Evolutionary conservation across 306 rosid genomes (phyloP), one percentile per base, ranked within the genome.

Genomic region (Cercis canadensis): DNA sequence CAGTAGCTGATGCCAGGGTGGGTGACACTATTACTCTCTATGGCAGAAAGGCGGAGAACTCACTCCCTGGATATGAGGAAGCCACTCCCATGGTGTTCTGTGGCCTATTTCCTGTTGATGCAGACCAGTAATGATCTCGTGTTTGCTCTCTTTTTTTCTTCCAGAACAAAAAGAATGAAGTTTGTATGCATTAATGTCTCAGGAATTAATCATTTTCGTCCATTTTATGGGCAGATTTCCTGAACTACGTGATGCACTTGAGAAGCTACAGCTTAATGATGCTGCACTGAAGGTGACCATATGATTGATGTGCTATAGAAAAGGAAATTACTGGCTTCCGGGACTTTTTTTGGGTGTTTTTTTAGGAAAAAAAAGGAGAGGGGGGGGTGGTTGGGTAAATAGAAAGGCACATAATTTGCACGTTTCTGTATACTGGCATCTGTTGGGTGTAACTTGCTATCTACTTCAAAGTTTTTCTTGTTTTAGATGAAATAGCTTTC

Each of bases 11-110:
- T 87, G 98, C 98, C 2, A 83, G 98, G 76, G 98, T 93, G 56
- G 98, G 98, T 16, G 97, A 93, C 79, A 93, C 98, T 8, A 74
- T 93, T 59, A 93, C 98, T 11, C 83, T 84, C 69, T 69, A 76
- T 67, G 46, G 78, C 8, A 82, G 89, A 70, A 81, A 70, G 85
- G 98, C 98, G 0, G 94, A 81, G 60, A 80, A 50, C n/a, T 87
- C 88, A 7, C 88, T 93, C 50, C 97, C 98, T 60, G 97, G 98
- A 62, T 93, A 90, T 14, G 92, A 90, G 83, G 94, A 90, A 81
- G 97, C 89, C 47, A 90, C 97, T 44, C 98, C 96, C 5, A 88
- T 90, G 97, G 98, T 93, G 85, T 90, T 93, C 70, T 88, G 98
- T 58, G 98, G 98, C 90, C 75, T 93, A 70, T 90, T 93, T 78